Conservation (phyloP, 1,139 yeast genomes). For the Yamadazyma dushanensis region DNA sequence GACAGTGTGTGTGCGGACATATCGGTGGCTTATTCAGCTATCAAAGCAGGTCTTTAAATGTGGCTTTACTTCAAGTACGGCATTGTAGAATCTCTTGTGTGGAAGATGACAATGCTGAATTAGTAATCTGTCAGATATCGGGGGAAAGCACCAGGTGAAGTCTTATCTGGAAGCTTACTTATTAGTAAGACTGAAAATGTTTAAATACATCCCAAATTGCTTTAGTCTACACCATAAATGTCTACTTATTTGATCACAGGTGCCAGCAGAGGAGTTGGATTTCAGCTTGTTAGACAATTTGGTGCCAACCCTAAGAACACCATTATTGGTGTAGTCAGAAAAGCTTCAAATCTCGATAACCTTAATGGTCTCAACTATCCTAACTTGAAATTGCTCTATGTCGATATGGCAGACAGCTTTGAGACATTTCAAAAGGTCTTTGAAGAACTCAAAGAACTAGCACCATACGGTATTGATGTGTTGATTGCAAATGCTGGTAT, state of each 20-base stretch:
- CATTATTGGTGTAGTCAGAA: conserved; percentile 8
- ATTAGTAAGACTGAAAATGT: no score
- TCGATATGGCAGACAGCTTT: conserved; percentile 2
- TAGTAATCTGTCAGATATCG: no score
- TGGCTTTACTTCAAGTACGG: no score
- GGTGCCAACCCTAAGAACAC: conserved; percentile 4
- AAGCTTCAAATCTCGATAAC: conserved; percentile 1
- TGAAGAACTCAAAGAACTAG: conserved; percentile 5
- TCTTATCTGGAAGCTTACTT: no score
- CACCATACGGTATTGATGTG: conserved; percentile 7
- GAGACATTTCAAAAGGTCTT: conserved; percentile 3
- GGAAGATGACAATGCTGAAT: no score
- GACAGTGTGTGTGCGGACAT: no score
- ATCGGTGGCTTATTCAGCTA: no score
- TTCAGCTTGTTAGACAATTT: conserved; percentile 5
- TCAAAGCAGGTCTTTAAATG: no score
- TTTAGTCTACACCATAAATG: no score
- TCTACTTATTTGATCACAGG: conserved; percentile 11
- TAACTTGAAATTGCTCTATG: conserved; percentile 5
- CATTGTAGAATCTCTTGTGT: no score
- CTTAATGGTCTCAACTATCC: conserved; percentile 1
- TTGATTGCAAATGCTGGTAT: conserved; percentile 9
- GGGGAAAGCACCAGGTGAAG: no score
- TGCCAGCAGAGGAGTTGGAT: conserved; percentile 11
- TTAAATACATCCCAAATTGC: no score